Evolutionary conservation across 768 basidiomycete genomes (phyloP).

Genomic region (Tubosaeta sp.): DNA sequence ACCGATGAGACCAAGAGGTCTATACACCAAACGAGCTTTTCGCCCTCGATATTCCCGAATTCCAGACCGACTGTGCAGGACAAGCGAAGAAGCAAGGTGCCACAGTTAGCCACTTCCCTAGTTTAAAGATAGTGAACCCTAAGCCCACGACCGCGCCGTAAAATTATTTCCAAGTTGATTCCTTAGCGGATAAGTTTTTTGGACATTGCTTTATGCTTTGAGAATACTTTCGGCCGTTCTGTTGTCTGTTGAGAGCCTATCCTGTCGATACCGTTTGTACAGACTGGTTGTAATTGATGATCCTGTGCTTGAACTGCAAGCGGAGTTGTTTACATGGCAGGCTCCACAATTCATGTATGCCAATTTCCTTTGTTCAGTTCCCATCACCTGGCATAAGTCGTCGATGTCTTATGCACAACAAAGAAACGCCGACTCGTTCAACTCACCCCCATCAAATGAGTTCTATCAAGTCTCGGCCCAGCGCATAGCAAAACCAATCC

Average conservation of each 20-base stretch:
- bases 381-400: neutral
- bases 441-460: neutral
- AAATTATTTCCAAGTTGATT: neutral
- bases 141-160: neutral
- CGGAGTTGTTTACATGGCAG: constrained; percentile 9
- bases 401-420: constrained; percentile 1
- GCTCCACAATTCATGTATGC: neutral
- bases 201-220: neutral
- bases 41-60: constrained; percentile 41
- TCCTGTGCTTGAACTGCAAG: neutral
- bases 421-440: neutral
- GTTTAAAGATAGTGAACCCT: constrained; percentile 8
- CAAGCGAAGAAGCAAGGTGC: constrained; percentile 14
- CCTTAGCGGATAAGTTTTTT: neutral
- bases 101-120: neutral
- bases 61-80: constrained; percentile 42
- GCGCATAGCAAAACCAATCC: neutral
- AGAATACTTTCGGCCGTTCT: neutral
- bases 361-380: neutral
- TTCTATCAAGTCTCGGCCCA: neutral
- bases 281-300: neutral
- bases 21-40: constrained; percentile 6
- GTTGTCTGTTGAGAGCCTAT: neutral
- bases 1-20: neutral
- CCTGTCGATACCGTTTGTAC: neutral